A percentile compares a stretch with the other conserved stretches of the same genome.
Evolutionary conservation across 192 early-diverging fungal genomes (phyloP).

Genomic region (Coemansia sp.): DNA sequence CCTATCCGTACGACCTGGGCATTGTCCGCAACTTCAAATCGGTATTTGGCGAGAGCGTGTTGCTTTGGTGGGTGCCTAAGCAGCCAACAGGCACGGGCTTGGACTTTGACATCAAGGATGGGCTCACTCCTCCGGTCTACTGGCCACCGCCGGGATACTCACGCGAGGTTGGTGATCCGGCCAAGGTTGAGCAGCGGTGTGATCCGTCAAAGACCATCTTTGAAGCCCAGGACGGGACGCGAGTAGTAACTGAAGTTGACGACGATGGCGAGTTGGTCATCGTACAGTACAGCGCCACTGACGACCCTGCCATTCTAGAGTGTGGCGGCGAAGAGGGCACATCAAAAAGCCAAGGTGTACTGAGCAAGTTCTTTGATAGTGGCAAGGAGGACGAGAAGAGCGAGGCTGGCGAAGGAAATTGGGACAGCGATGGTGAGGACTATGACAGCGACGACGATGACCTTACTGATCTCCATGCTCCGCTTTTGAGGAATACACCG

Average conservation of each 20-base stretch:
- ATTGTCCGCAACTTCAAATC: constrained; percentile 66
- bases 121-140: constrained; percentile 45
- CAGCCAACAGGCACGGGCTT: constrained; percentile 64
- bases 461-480: constrained; percentile 18
- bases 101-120: constrained; percentile 59
- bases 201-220: constrained; percentile 25
- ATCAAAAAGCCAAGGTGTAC: not conserved
- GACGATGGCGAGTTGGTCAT: constrained; percentile 53
- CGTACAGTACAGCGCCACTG: constrained; percentile 33
- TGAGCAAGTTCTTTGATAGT: constrained; percentile 33
- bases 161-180: constrained; percentile 25
- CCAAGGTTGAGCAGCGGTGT: constrained; percentile 24
- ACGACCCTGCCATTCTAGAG: constrained; percentile 44
- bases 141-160: constrained; percentile 78
- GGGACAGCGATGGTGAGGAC: constrained; percentile 41
- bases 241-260: constrained; percentile 43
- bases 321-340: constrained; percentile 25
- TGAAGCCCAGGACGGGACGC: constrained; percentile 13
- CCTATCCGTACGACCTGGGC: constrained; percentile 88
- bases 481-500: constrained; percentile 4
- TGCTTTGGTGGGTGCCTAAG: constrained; percentile 80
- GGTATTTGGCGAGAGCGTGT: constrained; percentile 67
- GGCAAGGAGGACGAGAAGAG: constrained; percentile 47
- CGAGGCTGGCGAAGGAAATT: constrained; percentile 38
- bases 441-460: constrained; percentile 48